Percentiles rank a stretch among this genome's conserved stretches.
Evolutionary conservation across 2,329 filamentous ascomycete species (phyloP).

Genomic region (Clonostachys byssicola): DNA sequence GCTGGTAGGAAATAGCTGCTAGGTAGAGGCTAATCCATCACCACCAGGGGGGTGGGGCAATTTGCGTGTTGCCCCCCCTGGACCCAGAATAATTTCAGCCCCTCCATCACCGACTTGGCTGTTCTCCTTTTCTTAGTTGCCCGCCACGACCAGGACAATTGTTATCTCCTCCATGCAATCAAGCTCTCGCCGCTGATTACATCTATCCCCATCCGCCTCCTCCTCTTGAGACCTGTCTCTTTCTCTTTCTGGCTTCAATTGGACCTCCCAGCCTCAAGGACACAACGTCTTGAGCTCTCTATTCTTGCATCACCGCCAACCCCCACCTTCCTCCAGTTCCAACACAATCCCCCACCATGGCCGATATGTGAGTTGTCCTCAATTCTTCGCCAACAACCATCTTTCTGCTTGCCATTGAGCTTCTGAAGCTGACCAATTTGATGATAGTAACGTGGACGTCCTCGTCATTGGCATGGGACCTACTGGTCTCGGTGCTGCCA

Average conservation of each 20-base stretch:
- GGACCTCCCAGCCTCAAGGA: no score
- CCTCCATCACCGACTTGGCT: slow-evolving; percentile 16
- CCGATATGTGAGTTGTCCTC: slow-evolving; percentile 28
- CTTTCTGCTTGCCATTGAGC: neutral
- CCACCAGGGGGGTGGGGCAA: no score
- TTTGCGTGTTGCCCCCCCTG: slow-evolving; percentile 9
- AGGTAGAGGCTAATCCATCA: no score
- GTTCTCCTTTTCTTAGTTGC: slow-evolving; percentile 14
- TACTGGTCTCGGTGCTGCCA: slow-evolving; percentile 95
- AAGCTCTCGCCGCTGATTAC: neutral
- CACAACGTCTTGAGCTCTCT: neutral
- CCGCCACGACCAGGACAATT: slow-evolving; percentile 14
- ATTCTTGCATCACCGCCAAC: neutral
- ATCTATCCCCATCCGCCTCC: neutral
- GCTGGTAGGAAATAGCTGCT: no score
- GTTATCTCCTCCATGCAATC: no score
- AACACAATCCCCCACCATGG: slow-evolving; percentile 27
- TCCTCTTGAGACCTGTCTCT: neutral
- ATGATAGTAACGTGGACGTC: slow-evolving; percentile 79
- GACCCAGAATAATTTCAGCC: slow-evolving; percentile 32
- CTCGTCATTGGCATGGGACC: slow-evolving; percentile 97
- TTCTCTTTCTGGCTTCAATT: neutral
- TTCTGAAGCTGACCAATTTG: neutral
- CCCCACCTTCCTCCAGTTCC: neutral
- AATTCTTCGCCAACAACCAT: slow-evolving; percentile 1